Evolutionary conservation across 2,329 filamentous ascomycete genomes (phyloP).

Genomic region (Metarhizium humberi): DNA sequence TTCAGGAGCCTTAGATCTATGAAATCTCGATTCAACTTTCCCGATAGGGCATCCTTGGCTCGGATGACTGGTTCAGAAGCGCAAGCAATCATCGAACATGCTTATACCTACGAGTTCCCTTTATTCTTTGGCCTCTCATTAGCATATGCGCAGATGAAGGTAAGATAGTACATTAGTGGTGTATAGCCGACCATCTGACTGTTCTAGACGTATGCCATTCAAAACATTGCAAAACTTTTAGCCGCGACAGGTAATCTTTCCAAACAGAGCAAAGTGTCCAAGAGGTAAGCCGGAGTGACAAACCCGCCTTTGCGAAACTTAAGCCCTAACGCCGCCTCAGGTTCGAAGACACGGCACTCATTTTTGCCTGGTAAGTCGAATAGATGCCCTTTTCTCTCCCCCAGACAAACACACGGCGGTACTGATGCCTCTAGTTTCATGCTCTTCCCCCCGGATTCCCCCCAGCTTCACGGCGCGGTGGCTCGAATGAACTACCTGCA

Average conservation of each 20-base stretch:
- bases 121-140: slow-evolving; percentile 26
- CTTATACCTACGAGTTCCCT: slow-evolving; percentile 27
- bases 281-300: slow-evolving; percentile 19
- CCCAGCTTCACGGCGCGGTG: slow-evolving; percentile 23
- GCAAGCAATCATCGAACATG: slow-evolving; percentile 30
- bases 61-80: slow-evolving; percentile 32
- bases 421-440: slow-evolving; percentile 15
- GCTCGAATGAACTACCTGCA: slow-evolving; percentile 29
- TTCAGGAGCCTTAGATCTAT: slow-evolving; percentile 23
- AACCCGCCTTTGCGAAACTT: too few relatives aligned
- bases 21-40: slow-evolving; percentile 20
- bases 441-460: slow-evolving; percentile 18
- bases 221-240: slow-evolving; percentile 27
- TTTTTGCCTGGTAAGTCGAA: slow-evolving; percentile 24
- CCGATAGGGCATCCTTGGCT: slow-evolving; percentile 23
- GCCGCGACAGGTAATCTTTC: slow-evolving; percentile 26
- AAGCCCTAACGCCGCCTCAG: slow-evolving; percentile 5
- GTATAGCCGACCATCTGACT: not conserved
- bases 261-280: slow-evolving; percentile 20
- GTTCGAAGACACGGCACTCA: slow-evolving; percentile 29
- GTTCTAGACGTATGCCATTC: slow-evolving; percentile 29
- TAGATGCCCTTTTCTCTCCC: not conserved
- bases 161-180: not conserved
- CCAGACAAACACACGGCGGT: not conserved
- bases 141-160: slow-evolving; percentile 30